Evolutionary conservation across 1,284 basidiomycete species (phyloP).

Genomic region (Apiotrichum gamsii): DNA sequence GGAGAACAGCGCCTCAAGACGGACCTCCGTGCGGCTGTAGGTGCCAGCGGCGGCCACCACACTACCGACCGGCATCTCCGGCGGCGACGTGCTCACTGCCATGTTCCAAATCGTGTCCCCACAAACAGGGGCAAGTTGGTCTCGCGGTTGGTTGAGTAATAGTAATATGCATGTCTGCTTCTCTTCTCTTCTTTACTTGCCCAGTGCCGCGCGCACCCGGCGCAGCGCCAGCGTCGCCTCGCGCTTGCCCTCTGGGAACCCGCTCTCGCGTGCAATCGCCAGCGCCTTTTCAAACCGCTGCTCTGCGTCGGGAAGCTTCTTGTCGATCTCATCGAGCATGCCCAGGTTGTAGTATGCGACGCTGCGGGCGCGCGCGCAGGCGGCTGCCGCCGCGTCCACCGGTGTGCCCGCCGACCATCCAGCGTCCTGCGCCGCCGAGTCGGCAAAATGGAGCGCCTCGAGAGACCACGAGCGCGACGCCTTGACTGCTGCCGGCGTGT

Average conservation of each 20-base stretch:
- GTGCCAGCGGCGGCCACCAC: too few relatives aligned
- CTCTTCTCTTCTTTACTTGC: background rate
- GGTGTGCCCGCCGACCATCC: constrained; percentile 12
- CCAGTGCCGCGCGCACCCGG: constrained; percentile 5
- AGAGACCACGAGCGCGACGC: constrained; percentile 41
- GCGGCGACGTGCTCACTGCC: constrained; percentile 46
- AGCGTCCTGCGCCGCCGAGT: constrained; percentile 26
- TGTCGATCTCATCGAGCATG: constrained; percentile 45
- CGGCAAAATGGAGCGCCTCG: constrained; percentile 36
- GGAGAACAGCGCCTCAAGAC: too few relatives aligned
- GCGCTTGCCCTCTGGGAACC: constrained; percentile 38
- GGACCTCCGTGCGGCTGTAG: too few relatives aligned
- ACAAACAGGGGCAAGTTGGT: too few relatives aligned
- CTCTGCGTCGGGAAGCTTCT: constrained; percentile 25
- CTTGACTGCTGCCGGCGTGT: constrained; percentile 31
- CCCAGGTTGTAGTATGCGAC: constrained; percentile 44
- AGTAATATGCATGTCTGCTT: too few relatives aligned
- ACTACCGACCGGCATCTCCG: too few relatives aligned
- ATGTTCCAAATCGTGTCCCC: constrained; percentile 28
- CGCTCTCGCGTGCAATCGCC: constrained; percentile 26
- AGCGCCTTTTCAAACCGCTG: constrained; percentile 31
- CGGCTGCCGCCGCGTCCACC: constrained; percentile 17
- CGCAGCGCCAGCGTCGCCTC: constrained; percentile 39
- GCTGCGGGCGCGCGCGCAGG: constrained; percentile 35
- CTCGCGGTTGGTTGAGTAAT: too few relatives aligned